These are phyloP conservation scores for Termitomyces sp. DNA, from an alignment of 768 basidiomycete genomes.

Conservation along the genomic window DNA sequence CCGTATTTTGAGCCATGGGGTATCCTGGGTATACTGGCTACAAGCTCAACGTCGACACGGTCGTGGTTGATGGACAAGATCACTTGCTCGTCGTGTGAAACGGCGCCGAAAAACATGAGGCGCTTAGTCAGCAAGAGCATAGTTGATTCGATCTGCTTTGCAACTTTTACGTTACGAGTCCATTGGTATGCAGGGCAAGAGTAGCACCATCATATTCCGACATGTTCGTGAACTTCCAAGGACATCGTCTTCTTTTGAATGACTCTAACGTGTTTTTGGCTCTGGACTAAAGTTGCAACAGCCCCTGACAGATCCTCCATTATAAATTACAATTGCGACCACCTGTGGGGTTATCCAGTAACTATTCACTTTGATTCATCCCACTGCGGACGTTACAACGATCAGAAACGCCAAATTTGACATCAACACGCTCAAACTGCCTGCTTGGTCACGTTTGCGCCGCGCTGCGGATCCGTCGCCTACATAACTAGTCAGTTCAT, in stretches of 20 bases:
- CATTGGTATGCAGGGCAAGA: background rate
- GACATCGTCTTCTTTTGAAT: background rate
- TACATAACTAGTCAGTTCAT: background rate
- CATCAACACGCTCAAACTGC: background rate
- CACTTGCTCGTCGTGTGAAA: constrained; percentile 15
- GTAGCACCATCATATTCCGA: background rate
- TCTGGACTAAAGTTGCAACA: background rate
- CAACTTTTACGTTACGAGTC: background rate
- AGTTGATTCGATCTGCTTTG: background rate
- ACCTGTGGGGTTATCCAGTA: background rate
- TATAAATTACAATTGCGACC: background rate
- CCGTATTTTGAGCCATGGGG: constrained; percentile 15
- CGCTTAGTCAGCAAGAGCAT: constrained; percentile 14
- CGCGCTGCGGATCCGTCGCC: background rate
- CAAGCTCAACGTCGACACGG: constrained; percentile 6
- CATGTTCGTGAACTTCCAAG: no score
- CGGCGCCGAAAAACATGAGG: constrained; percentile 18
- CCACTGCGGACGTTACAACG: background rate
- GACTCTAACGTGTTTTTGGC: background rate
- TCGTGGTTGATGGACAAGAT: constrained; percentile 10
- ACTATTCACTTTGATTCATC: background rate
- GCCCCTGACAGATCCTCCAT: background rate
- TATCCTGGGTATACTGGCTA: constrained; percentile 15
- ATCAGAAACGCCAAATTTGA: background rate
- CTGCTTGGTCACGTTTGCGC: background rate